Conservation (phyloP, 495 filamentous ascomycete genomes). For the Melanomma pulvis-pyrius region DNA sequence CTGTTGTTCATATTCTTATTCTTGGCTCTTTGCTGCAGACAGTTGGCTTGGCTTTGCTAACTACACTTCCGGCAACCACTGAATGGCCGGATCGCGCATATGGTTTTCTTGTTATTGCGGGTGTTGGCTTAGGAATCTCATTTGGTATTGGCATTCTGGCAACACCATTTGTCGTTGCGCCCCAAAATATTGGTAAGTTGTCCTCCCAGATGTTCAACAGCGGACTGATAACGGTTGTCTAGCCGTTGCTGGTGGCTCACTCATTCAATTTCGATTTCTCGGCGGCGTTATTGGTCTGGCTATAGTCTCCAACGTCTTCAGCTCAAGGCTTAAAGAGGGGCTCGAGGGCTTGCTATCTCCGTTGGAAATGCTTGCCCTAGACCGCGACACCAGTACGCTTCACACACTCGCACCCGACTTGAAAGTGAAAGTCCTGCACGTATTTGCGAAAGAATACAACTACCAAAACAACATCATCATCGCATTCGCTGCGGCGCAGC, state of each 20-base stretch:
- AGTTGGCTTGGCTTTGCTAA: constrained; percentile 5
- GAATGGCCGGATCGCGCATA: constrained; percentile 13
- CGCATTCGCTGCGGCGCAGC: constrained; percentile 23
- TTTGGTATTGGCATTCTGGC: constrained; percentile 14
- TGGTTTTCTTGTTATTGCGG: constrained; percentile 11
- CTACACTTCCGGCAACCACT: constrained; percentile 7
- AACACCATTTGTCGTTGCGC: neutral
- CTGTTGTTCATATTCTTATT: neutral
- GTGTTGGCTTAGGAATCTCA: constrained; percentile 12
- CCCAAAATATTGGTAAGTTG: constrained; percentile 8
- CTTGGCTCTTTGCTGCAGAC: constrained; percentile 8
- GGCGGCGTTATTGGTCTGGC: constrained; percentile 27
- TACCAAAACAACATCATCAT: constrained; percentile 13
- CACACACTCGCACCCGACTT: neutral
- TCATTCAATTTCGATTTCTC: constrained; percentile 23
- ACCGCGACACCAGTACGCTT: neutral
- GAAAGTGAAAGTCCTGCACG: constrained; percentile 3
- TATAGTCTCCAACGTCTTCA: constrained; percentile 15
- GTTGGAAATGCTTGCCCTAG: neutral
- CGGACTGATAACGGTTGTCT: neutral
- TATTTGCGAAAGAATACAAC: constrained; percentile 25
- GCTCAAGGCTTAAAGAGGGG: neutral
- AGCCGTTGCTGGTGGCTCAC: constrained; percentile 12
- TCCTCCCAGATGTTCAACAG: neutral
- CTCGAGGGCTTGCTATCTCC: neutral